Conservation (phyloP, 2,329 filamentous ascomycete genomes). For the Drechslera avenae region DNA sequence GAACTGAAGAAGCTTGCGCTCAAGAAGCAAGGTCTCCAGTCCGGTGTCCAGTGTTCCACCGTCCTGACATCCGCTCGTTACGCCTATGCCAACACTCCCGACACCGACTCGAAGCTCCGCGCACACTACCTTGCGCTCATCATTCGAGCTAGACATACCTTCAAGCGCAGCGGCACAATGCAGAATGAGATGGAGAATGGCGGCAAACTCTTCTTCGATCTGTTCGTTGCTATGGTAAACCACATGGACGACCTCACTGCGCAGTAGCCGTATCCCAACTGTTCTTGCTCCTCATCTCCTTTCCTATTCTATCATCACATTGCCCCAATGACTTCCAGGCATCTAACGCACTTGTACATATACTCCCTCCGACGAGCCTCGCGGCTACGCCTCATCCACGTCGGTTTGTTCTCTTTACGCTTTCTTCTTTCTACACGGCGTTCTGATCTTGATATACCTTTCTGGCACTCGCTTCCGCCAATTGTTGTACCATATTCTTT, state of each 20-base stretch:
- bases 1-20: conserved; percentile 84
- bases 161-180: conserved; percentile 94
- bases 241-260: conserved; percentile 63
- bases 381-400: conserved; percentile 1
- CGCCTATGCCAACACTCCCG: conserved; percentile 86
- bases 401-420: not conserved
- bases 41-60: conserved; percentile 80
- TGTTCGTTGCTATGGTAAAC: conserved; percentile 92
- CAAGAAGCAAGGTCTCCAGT: conserved; percentile 87
- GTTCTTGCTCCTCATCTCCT: conserved; percentile 7
- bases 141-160: conserved; percentile 83
- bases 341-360: conserved; percentile 6
- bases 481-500: no score
- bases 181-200: conserved; percentile 92
- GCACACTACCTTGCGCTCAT: conserved; percentile 92
- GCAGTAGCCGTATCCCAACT: conserved; percentile 30
- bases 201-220: conserved; percentile 86
- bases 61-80: conserved; percentile 88
- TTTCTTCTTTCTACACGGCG: not conserved
- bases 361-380: conserved; percentile 4
- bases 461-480: not conserved
- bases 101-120: conserved; percentile 86
- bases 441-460: conserved; percentile 6
- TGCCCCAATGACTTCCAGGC: not conserved
- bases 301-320: conserved; percentile 22